Evolutionary conservation across 148 eudicot species (phyloP).

Genomic region (Nepenthes gracilis): DNA sequence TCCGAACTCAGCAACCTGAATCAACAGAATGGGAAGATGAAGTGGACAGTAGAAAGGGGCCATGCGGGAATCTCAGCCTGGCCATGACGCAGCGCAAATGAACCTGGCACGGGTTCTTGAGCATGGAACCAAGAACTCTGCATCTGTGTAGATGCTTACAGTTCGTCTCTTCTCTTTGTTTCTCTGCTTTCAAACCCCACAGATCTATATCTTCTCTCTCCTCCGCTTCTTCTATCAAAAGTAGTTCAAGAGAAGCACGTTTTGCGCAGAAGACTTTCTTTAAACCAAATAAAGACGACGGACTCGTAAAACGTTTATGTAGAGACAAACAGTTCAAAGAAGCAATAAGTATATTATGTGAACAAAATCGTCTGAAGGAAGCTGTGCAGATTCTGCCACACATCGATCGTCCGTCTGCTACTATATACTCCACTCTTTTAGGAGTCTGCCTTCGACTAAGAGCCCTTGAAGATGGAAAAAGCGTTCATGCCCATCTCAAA

Average conservation of each 20-base stretch:
- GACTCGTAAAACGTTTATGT: slow-evolving; percentile 5
- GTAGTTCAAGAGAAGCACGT: slow-evolving; percentile 1
- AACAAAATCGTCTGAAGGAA: slow-evolving; percentile 32
- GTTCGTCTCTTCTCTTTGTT: slow-evolving; percentile 1
- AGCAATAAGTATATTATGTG: slow-evolving; percentile 23
- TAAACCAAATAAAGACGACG: slow-evolving; percentile 5
- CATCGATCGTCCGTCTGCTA: slow-evolving; percentile 14
- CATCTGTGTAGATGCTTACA: slow-evolving; percentile 1
- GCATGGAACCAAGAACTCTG: not conserved
- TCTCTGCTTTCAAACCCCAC: not conserved
- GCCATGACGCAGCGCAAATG: no score
- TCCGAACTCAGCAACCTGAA: no score
- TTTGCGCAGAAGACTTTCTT: slow-evolving; percentile 6
- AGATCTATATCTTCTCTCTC: slow-evolving; percentile 9
- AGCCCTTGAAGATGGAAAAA: slow-evolving; percentile 31
- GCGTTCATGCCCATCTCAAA: slow-evolving; percentile 35
- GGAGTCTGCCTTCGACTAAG: slow-evolving; percentile 23
- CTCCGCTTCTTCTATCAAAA: not conserved
- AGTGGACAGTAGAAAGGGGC: no score
- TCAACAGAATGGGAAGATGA: no score
- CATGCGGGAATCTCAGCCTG: no score
- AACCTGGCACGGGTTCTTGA: not conserved
- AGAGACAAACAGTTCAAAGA: slow-evolving; percentile 15
- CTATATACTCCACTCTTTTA: slow-evolving; percentile 21
- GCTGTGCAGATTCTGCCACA: slow-evolving; percentile 26